Evolutionary conservation across 345 rosid genomes (phyloP).

Genomic region (Camelina hispida): DNA sequence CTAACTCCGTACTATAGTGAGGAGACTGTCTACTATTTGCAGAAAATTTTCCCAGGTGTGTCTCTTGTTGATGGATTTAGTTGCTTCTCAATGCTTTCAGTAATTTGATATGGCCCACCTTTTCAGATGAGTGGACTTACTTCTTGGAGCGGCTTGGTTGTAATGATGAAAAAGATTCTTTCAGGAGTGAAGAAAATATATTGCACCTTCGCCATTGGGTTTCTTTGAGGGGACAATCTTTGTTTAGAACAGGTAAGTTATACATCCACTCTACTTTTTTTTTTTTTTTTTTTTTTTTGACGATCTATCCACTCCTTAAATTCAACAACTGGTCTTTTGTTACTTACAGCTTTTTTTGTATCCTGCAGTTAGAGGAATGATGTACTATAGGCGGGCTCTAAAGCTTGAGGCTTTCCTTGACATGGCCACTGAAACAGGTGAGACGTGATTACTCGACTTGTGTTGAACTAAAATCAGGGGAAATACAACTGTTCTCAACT

Average conservation of each 20-base stretch:
- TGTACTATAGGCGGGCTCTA: slow-evolving; percentile 95
- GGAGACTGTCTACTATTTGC: slow-evolving; percentile 95
- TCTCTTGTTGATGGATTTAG: slow-evolving; percentile 8
- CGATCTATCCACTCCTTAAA: slow-evolving; percentile 9
- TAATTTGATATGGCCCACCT: slow-evolving; percentile 7
- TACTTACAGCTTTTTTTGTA: slow-evolving; percentile 31
- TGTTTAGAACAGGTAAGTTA: slow-evolving; percentile 82
- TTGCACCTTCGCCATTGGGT: slow-evolving; percentile 98
- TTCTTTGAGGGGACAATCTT: slow-evolving; percentile 94
- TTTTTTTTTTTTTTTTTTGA: too few relatives aligned
- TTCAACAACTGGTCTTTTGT: slow-evolving; percentile 8
- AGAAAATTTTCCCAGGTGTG: slow-evolving; percentile 89
- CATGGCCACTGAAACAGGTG: slow-evolving; percentile 90
- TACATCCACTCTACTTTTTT: too few relatives aligned
- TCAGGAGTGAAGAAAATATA: slow-evolving; percentile 87
- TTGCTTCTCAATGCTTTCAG: slow-evolving; percentile 24
- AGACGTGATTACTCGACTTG: slow-evolving; percentile 33
- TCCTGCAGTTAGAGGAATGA: slow-evolving; percentile 94
- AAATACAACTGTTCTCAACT: slow-evolving; percentile 14
- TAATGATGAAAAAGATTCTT: slow-evolving; percentile 61
- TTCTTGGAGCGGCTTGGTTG: slow-evolving; percentile 87
- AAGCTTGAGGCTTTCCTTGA: slow-evolving; percentile 99
- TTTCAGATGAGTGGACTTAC: slow-evolving; percentile 94
- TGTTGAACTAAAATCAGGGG: slow-evolving; percentile 16
- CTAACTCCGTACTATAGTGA: slow-evolving; percentile 97